These are phyloP conservation scores for Mortierella antarctica DNA, from an alignment of 192 early-diverging fungal species.

Conservation along the genomic window DNA sequence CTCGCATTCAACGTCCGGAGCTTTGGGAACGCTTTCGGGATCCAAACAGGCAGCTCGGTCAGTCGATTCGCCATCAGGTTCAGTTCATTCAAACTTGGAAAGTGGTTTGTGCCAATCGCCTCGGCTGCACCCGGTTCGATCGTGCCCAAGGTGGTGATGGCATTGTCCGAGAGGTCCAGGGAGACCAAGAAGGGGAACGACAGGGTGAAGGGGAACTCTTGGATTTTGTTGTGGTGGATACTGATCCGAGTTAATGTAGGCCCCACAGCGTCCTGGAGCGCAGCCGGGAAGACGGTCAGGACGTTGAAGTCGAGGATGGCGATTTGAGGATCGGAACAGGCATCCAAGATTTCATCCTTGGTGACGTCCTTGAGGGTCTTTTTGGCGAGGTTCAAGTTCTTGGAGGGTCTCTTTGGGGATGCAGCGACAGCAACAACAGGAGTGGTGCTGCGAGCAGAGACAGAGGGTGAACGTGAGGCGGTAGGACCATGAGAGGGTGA, in stretches of 20 bases:
- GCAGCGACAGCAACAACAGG: neutral
- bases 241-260: slow-evolving; percentile 57
- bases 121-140: neutral
- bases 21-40: slow-evolving; percentile 56
- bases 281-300: slow-evolving; percentile 34
- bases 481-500: neutral
- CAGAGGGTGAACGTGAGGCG: neutral
- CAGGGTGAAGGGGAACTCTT: slow-evolving; percentile 52
- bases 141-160: slow-evolving; percentile 32
- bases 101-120: slow-evolving; percentile 31
- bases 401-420: slow-evolving; percentile 11
- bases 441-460: neutral
- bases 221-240: slow-evolving; percentile 63
- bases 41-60: slow-evolving; percentile 45
- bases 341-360: slow-evolving; percentile 34
- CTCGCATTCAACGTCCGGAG: slow-evolving; percentile 53
- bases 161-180: slow-evolving; percentile 60
- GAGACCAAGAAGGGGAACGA: slow-evolving; percentile 53
- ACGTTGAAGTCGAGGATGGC: slow-evolving; percentile 45
- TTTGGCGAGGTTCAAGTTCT: slow-evolving; percentile 56
- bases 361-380: slow-evolving; percentile 48
- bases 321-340: slow-evolving; percentile 33
- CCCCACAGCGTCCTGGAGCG: slow-evolving; percentile 28
- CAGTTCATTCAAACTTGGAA: slow-evolving; percentile 59
- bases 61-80: slow-evolving; percentile 53